phyloP scores from a whole-genome alignment of 2,329 filamentous ascomycete genomes.

The Fonsecaea nubica region DNA sequence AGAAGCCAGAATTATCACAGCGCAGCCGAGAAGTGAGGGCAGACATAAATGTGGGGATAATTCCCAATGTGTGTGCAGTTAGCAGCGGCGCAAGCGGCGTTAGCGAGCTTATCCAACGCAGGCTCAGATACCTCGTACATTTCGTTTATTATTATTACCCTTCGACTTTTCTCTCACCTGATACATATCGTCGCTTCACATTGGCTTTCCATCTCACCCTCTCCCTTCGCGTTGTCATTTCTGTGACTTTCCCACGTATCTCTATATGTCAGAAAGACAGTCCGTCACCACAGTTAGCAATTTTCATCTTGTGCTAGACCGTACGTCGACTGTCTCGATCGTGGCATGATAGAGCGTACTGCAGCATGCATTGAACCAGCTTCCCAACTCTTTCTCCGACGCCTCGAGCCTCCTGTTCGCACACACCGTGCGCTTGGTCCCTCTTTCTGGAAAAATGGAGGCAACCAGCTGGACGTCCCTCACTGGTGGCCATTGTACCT shows the following conservation, averaged over 20 bases:
- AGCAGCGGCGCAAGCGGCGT: background rate
- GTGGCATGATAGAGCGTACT: constrained; percentile 61
- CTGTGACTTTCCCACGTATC: background rate
- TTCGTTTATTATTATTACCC: background rate
- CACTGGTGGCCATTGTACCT: constrained; percentile 47
- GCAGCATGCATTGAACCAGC: constrained; percentile 58
- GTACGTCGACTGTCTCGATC: background rate
- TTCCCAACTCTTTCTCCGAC: constrained; percentile 54
- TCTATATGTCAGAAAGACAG: constrained; percentile 8
- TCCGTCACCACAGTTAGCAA: background rate
- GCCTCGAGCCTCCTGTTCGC: constrained; percentile 49
- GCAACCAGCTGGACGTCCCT: constrained; percentile 42
- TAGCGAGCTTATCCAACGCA: background rate
- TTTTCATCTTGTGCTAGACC: background rate
- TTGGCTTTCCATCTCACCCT: constrained; percentile 1
- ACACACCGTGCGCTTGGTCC: constrained; percentile 46
- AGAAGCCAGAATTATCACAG: background rate
- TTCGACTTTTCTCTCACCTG: constrained; percentile 18
- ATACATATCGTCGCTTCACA: background rate
- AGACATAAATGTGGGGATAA: constrained; percentile 6
- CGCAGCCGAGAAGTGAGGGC: background rate
- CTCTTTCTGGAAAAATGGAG: constrained; percentile 47
- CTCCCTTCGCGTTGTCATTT: background rate
- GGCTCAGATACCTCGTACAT: background rate
- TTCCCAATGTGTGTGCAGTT: constrained; percentile 2